Conservation (phyloP, 768 basidiomycete genomes). For the Calocybe cyanea region DNA sequence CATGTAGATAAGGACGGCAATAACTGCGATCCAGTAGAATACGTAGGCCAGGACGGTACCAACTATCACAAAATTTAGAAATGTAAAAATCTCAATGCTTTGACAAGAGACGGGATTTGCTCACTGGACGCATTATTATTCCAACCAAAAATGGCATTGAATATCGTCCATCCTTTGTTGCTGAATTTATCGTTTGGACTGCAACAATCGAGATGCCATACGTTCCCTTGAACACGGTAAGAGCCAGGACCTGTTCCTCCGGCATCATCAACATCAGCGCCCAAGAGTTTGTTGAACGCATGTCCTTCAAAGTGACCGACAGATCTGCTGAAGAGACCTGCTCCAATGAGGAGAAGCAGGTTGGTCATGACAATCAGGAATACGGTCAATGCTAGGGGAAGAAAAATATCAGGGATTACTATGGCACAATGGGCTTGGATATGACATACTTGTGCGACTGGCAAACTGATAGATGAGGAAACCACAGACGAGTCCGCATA, state of each 20-base stretch:
- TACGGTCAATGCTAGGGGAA: constrained; percentile 59
- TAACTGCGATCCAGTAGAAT: constrained; percentile 88
- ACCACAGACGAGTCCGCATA: constrained; percentile 73
- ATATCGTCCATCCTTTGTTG: constrained; percentile 71
- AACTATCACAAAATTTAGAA: constrained; percentile 28
- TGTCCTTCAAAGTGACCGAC: constrained; percentile 71
- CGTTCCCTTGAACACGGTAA: constrained; percentile 74
- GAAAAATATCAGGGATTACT: not conserved
- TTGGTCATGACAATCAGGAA: constrained; percentile 94
- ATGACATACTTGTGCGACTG: constrained; percentile 61
- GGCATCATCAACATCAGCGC: constrained; percentile 66
- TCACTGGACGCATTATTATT: constrained; percentile 73
- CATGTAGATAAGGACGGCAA: constrained; percentile 59
- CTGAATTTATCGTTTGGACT: constrained; percentile 52
- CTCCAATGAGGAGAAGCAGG: constrained; percentile 88
- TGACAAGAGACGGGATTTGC: constrained; percentile 13
- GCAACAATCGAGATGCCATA: constrained; percentile 88
- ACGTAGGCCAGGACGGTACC: constrained; percentile 85
- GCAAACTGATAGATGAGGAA: constrained; percentile 79
- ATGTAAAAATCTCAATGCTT: not conserved
- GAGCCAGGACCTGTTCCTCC: constrained; percentile 79
- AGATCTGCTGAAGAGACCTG: constrained; percentile 84
- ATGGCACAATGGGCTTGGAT: not conserved
- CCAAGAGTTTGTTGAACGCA: constrained; percentile 64
- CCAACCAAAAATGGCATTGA: constrained; percentile 86